phyloP scores from a whole-genome alignment of 257 asterid genomes.

The Jasminum sambac region DNA sequence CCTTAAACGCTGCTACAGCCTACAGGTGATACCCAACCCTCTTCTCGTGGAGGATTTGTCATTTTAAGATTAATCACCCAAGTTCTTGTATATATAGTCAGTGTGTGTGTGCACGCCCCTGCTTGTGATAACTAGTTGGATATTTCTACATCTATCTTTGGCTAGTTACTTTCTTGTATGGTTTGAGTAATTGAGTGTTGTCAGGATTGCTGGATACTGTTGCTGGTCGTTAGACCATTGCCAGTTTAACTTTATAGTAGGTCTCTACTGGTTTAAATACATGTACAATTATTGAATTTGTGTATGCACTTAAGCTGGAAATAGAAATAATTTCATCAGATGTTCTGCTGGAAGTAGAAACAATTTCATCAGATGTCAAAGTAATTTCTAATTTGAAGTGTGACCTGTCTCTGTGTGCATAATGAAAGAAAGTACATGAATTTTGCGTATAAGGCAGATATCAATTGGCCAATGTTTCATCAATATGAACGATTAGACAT shows the following conservation, averaged over 20 bases:
- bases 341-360: too few relatives aligned
- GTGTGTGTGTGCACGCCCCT: too few relatives aligned
- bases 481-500: neutral
- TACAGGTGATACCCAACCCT: slow-evolving; percentile 32
- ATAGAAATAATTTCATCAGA: neutral
- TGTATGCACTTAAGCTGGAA: neutral
- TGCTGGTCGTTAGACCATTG: slow-evolving; percentile 4
- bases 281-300: neutral
- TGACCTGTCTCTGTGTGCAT: neutral
- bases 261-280: neutral
- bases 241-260: neutral
- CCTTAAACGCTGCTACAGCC: slow-evolving; percentile 36
- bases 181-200: slow-evolving; percentile 27
- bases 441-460: neutral
- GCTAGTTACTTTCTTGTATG: slow-evolving; percentile 24
- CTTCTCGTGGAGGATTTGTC: slow-evolving; percentile 49
- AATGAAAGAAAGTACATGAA: neutral
- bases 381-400: neutral
- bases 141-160: slow-evolving; percentile 24
- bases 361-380: too few relatives aligned
- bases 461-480: neutral
- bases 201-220: slow-evolving; percentile 15
- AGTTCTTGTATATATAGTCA: slow-evolving; percentile 29
- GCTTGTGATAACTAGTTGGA: slow-evolving; percentile 28
- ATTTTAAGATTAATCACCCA: slow-evolving; percentile 30